These are phyloP conservation scores for Kwoniella sp. DNA, from an alignment of 768 basidiomycete species.

Conservation along the genomic window DNA sequence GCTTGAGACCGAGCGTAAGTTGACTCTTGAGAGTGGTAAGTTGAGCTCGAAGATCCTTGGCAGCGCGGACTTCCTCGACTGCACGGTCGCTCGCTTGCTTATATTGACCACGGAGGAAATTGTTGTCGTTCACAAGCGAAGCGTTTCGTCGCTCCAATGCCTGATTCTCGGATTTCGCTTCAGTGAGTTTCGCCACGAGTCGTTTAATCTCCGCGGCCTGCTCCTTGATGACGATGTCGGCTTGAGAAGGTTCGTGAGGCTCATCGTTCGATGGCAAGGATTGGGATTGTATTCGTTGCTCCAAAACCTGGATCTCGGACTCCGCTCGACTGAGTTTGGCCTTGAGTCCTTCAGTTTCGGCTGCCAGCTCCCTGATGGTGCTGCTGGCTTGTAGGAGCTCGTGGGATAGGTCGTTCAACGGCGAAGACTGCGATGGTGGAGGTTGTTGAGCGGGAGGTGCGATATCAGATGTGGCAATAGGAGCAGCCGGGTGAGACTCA, in stretches of 20 bases:
- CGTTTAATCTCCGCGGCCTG: background rate
- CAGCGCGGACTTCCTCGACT: conserved; percentile 20
- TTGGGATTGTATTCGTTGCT: too few species aligned
- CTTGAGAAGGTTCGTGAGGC: background rate
- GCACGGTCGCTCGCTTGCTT: conserved; percentile 26
- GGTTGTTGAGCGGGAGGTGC: too few species aligned
- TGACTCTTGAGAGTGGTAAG: conserved; percentile 27
- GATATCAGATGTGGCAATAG: too few species aligned
- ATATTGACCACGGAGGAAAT: conserved; percentile 31
- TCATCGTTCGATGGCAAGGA: background rate
- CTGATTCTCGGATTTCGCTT: background rate
- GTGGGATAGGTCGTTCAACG: too few species aligned
- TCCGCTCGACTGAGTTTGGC: too few species aligned
- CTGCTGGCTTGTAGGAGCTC: too few species aligned
- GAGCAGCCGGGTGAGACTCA: too few species aligned
- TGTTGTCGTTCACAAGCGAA: conserved; percentile 3
- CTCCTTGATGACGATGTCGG: background rate
- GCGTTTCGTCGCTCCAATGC: background rate
- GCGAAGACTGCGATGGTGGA: too few species aligned
- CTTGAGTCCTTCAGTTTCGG: too few species aligned
- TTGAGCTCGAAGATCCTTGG: conserved; percentile 9
- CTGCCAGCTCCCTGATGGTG: too few species aligned
- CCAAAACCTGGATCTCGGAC: too few species aligned
- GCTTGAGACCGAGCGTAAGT: conserved; percentile 37
- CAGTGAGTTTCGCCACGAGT: background rate